Conservation (phyloP, 2,329 filamentous ascomycete species). For the Diaporthe sp. region DNA sequence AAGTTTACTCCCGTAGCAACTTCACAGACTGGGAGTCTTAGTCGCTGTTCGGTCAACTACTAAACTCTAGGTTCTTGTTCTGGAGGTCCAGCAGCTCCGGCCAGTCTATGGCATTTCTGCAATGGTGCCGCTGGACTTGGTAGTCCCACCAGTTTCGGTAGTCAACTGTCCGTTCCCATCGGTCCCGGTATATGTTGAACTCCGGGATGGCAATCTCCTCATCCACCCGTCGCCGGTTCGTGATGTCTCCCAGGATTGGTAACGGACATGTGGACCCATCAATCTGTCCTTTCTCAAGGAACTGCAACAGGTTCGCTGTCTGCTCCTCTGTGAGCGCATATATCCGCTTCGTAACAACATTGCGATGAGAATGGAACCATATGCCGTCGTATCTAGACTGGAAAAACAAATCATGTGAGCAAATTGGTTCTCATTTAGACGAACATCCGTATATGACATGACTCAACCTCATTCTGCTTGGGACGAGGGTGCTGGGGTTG, state of each 20-base stretch:
- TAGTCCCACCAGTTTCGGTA: background rate
- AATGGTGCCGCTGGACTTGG: background rate
- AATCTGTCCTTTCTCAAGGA: background rate
- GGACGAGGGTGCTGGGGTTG: background rate
- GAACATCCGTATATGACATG: background rate
- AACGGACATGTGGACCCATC: background rate
- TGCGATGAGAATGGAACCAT: slow-evolving; percentile 23
- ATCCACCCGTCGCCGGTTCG: slow-evolving; percentile 13
- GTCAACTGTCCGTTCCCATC: slow-evolving; percentile 27
- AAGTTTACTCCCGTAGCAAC: too few species aligned
- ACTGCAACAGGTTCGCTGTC: background rate
- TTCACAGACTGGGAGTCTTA: too few species aligned
- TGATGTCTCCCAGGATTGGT: slow-evolving; percentile 2
- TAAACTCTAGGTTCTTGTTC: background rate
- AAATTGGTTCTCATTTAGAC: background rate
- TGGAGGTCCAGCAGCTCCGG: background rate
- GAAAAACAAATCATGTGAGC: background rate
- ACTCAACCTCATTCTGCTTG: background rate
- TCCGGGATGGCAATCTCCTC: slow-evolving; percentile 24
- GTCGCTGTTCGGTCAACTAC: background rate
- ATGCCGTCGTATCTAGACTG: background rate
- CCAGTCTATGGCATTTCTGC: slow-evolving; percentile 10
- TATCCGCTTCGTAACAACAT: background rate
- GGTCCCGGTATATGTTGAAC: slow-evolving; percentile 15
- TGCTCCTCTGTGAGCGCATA: slow-evolving; percentile 18